Percentiles rank a stretch among this genome's conserved stretches.
Evolutionary conservation across 2,329 filamentous ascomycete genomes (phyloP).

Genomic region (Setomelanomma holmii): DNA sequence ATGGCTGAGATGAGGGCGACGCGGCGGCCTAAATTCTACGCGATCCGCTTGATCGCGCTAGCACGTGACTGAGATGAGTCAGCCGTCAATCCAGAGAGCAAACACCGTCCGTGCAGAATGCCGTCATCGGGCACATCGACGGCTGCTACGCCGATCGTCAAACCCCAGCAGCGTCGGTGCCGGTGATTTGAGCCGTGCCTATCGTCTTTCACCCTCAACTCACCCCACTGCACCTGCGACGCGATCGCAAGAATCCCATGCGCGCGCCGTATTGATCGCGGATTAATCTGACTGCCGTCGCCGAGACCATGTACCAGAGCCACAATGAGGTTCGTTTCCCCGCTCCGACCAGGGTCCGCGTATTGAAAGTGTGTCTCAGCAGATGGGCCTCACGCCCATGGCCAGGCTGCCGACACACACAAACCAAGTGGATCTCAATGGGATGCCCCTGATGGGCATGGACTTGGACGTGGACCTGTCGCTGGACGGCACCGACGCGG

Average conservation of each 20-base stretch:
- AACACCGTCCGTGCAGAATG: background rate
- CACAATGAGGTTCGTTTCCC: conserved; percentile 38
- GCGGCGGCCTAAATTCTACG: conserved; percentile 9
- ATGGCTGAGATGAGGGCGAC: background rate
- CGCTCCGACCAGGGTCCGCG: conserved; percentile 14
- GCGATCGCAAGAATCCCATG: conserved; percentile 10
- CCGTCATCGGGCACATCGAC: background rate
- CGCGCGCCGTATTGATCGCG: conserved; percentile 9
- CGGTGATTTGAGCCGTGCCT: conserved; percentile 3
- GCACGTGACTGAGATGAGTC: conserved; percentile 11
- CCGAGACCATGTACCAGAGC: conserved; percentile 47
- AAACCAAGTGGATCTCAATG: conserved; percentile 27
- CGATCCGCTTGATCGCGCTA: conserved; percentile 3
- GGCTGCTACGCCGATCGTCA: background rate
- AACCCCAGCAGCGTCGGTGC: background rate
- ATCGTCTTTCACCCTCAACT: background rate
- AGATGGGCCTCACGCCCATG: conserved; percentile 41
- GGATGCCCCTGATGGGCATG: conserved; percentile 53
- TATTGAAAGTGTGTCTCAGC: conserved; percentile 28
- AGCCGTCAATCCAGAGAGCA: background rate
- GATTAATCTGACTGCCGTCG: conserved; percentile 4
- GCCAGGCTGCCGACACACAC: conserved; percentile 35
- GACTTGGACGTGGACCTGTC: conserved; percentile 54
- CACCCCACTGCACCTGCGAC: background rate
- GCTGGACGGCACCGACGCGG: conserved; percentile 31